phyloP scores from a whole-genome alignment of 75 land plant species.

The Larix kaempferi region DNA sequence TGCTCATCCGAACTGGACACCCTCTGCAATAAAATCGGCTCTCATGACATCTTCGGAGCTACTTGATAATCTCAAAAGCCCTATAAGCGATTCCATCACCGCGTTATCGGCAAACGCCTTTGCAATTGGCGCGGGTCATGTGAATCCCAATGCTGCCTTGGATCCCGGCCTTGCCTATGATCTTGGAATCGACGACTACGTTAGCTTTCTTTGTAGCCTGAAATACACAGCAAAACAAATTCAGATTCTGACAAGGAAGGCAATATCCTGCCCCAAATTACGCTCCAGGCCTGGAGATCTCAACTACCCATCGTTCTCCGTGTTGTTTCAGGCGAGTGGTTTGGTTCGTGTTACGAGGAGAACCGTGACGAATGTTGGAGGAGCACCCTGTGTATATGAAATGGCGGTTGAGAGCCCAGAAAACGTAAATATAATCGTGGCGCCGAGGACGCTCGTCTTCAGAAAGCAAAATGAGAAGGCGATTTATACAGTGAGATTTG shows the following conservation, averaged over 20 bases:
- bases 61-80: constrained; percentile 5
- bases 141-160: constrained; percentile 7
- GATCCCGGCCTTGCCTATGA: constrained; percentile 23
- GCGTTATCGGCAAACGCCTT: constrained; percentile 14
- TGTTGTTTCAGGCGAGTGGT: not conserved
- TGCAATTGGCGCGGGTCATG: constrained; percentile 18
- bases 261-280: constrained; percentile 2
- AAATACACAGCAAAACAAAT: not conserved
- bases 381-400: constrained; percentile 10
- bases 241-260: constrained; percentile 5
- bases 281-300: constrained; percentile 11
- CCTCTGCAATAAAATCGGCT: constrained; percentile 33
- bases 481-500: constrained; percentile 17
- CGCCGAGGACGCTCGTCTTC: constrained; percentile 25
- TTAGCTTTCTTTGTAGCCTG: constrained; percentile 17
- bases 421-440: constrained; percentile 25
- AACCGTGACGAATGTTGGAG: not conserved
- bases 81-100: not conserved
- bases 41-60: constrained; percentile 23
- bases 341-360: not conserved
- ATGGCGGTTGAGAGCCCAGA: constrained; percentile 14
- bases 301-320: constrained; percentile 48
- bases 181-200: constrained; percentile 10
- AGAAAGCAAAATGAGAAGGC: constrained; percentile 10
- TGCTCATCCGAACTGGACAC: constrained; percentile 26